Percentiles rank a stretch among this genome's conserved stretches.
Conservation (phyloP, 495 filamentous ascomycete species). For the Aspergillus homomorphus region DNA sequence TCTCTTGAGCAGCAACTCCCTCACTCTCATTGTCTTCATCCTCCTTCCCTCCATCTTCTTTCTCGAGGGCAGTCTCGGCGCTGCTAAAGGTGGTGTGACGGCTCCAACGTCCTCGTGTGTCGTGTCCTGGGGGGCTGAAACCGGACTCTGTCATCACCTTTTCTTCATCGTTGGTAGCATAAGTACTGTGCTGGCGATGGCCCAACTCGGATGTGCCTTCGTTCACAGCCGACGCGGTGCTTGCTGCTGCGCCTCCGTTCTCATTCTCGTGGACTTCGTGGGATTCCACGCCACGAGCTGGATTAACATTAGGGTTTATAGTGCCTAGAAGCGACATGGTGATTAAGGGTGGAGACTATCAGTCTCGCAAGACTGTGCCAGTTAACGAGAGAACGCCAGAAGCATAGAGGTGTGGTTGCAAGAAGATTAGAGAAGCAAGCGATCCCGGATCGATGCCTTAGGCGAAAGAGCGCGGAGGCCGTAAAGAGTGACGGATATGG, state of each 20-base stretch:
- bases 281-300: constrained; percentile 15
- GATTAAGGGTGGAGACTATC: constrained; percentile 17
- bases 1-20: constrained; percentile 33
- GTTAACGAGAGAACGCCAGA: constrained; percentile 9
- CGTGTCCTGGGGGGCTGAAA: not conserved
- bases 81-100: constrained; percentile 30
- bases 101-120: constrained; percentile 14
- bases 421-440: not conserved
- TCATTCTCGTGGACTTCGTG: constrained; percentile 11
- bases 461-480: not conserved
- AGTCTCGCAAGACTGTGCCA: constrained; percentile 14
- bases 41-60: constrained; percentile 7
- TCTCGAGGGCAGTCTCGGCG: constrained; percentile 34
- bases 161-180: constrained; percentile 1
- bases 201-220: not conserved
- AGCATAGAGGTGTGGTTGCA: constrained; percentile 10
- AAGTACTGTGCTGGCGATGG: not conserved
- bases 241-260: constrained; percentile 1
- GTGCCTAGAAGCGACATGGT: constrained; percentile 43
- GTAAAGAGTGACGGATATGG: not conserved
- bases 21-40: constrained; percentile 24
- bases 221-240: not conserved
- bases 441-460: not conserved
- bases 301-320: constrained; percentile 33
- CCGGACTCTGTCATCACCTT: not conserved